Conservation (phyloP, 805 yeast species). For the Kazachstania viticola region DNA sequence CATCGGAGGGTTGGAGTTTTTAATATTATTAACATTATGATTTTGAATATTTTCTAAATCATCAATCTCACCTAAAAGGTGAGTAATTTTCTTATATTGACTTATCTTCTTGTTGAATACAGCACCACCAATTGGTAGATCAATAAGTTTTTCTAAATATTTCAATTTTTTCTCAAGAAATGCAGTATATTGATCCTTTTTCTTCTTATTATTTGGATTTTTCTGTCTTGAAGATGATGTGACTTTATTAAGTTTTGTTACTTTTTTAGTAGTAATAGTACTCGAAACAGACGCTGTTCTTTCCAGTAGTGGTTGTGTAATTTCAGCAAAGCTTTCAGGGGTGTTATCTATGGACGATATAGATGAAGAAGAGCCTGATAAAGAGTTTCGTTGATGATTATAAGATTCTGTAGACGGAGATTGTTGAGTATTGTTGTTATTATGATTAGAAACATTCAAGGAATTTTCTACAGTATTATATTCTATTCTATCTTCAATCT, state of each 20-base stretch:
- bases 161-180: conserved; percentile 44
- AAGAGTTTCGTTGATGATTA: neutral
- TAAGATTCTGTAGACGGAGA: neutral
- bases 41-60: conserved; percentile 2
- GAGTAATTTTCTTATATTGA: conserved; percentile 26
- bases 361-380: neutral
- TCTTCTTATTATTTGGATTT: conserved; percentile 18
- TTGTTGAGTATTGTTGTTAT: too few relatives aligned
- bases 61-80: conserved; percentile 19
- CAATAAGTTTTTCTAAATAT: conserved; percentile 37
- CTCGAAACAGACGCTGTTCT: neutral
- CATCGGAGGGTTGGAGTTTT: neutral
- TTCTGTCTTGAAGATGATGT: neutral
- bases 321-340: neutral
- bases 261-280: neutral
- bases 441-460: neutral
- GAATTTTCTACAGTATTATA: neutral
- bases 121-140: conserved; percentile 18
- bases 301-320: neutral
- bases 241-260: neutral
- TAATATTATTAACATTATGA: neutral
- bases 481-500: too few relatives aligned
- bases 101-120: conserved; percentile 22
- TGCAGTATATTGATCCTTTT: conserved; percentile 44
- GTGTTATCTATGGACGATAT: too few relatives aligned